Conservation (phyloP, 768 basidiomycete species). For the Boletus rubroflammeus region DNA sequence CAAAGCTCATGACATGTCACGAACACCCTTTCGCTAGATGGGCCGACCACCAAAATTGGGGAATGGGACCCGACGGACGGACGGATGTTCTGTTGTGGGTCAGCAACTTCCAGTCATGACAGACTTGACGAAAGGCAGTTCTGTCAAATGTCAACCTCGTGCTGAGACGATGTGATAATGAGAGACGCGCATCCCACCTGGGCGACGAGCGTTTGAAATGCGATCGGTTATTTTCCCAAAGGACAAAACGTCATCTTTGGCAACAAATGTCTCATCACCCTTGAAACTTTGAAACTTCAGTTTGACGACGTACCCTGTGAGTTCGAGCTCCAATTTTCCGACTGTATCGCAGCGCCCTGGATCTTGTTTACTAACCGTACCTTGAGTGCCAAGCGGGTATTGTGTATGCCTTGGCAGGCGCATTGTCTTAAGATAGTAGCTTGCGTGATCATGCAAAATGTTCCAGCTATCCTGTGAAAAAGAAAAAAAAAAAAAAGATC, state of each 20-base stretch:
- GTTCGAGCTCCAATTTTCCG: neutral
- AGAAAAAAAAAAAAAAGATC: neutral
- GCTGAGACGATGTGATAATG: neutral
- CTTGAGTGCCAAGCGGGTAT: too few relatives aligned
- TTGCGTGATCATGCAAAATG: neutral
- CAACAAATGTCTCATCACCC: neutral
- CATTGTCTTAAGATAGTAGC: neutral
- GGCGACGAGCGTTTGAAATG: neutral
- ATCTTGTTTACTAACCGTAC: neutral
- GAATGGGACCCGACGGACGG: neutral
- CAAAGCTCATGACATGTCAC: neutral
- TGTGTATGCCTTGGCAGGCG: neutral
- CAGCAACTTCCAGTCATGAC: neutral
- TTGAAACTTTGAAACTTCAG: neutral
- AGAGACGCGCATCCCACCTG: neutral
- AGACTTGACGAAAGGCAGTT: neutral
- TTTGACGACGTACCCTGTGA: neutral
- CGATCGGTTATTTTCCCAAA: neutral
- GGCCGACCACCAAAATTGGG: constrained; percentile 1
- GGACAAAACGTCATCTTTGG: neutral
- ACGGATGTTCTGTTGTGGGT: neutral
- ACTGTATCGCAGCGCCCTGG: neutral
- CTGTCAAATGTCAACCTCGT: neutral
- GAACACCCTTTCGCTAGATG: neutral
- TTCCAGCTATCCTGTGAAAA: neutral